phyloP scores from a whole-genome alignment of 2,329 filamentous ascomycete species.

The Colletotrichum navitas region DNA sequence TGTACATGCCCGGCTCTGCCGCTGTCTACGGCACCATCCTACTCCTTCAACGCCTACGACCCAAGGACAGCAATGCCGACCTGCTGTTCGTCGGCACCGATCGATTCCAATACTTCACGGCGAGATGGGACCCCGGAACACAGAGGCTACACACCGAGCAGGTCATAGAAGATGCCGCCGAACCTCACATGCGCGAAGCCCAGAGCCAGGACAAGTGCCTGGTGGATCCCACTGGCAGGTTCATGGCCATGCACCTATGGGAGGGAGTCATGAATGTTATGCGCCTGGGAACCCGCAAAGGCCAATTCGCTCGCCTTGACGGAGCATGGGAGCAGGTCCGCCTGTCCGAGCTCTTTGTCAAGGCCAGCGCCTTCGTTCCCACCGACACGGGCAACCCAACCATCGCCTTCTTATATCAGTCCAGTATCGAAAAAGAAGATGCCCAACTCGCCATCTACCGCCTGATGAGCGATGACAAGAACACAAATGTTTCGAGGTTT shows the following conservation, averaged over 20 bases:
- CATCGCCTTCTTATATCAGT: constrained; percentile 71
- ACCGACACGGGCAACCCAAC: constrained; percentile 70
- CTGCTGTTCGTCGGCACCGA: constrained; percentile 95
- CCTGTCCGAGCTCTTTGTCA: constrained; percentile 71
- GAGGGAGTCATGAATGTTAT: constrained; percentile 70
- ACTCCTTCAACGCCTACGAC: constrained; percentile 84
- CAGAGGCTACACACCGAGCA: constrained; percentile 65
- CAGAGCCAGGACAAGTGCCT: constrained; percentile 86
- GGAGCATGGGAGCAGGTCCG: constrained; percentile 66
- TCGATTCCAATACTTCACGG: constrained; percentile 89
- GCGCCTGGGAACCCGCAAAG: constrained; percentile 62
- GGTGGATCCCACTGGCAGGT: constrained; percentile 81
- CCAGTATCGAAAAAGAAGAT: constrained; percentile 63
- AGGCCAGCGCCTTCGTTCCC: constrained; percentile 68
- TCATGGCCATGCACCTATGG: constrained; percentile 70
- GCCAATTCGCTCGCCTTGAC: constrained; percentile 58
- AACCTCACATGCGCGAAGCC: constrained; percentile 77
- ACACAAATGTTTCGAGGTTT: constrained; percentile 66
- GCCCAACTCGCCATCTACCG: constrained; percentile 70
- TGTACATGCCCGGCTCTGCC: constrained; percentile 75
- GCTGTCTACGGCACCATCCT: constrained; percentile 87
- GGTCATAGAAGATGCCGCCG: constrained; percentile 65
- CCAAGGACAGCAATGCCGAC: constrained; percentile 79
- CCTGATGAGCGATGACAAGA: constrained; percentile 69
- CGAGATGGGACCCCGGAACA: constrained; percentile 79